Base-by-base conservation (phyloP, 805 yeast species). In the Ogataea paradorogensis region DNA sequence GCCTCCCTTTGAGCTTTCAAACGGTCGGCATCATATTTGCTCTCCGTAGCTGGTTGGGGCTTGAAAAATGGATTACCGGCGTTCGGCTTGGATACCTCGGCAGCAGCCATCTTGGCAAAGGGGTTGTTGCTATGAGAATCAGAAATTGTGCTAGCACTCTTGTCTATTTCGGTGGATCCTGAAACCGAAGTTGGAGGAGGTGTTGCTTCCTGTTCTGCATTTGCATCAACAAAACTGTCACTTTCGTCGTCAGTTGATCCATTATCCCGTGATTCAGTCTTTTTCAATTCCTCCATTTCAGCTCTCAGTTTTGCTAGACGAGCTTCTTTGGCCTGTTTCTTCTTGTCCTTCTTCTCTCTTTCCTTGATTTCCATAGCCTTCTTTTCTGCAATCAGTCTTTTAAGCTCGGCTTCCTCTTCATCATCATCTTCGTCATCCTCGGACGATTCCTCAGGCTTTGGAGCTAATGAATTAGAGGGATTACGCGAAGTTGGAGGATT, bases 1-100 rank as follows among this genome's bases (percentile, higher is more conserved):
- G 85, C 76, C 20, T 74, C 78, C 61, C 93, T 70, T 60, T 84
- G 90, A 2, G 81, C 82, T 40, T 79, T 82, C 21, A 84, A 76
- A 44, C 78, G 76, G 45, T 69, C 69, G 1, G 75, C 65, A 53
- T 82, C 86, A 48, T 80, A 63, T 21, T 44, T 53, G 4, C 61
- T 50, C 8, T 53, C 64, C 0, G 61, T 47, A 15, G 60, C 45
- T 15, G 23, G 34, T 15, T 53, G 47, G 10, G 78, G 74, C 52
- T 76, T 78, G 59, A 82, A 82, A 55, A 82, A 82, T 36, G 87
- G 85, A 45, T 74, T 74, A 35, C 72, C 70, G 33, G 61, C 58
- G 13, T 36, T 40, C 9, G 45, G 25, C 24, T 28, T 10, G 9
- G 40, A 32, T 5, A 39, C 40, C 16, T 40, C 41, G 5, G 45